Percentiles rank a stretch among this genome's conserved stretches.
These are phyloP conservation scores for Ceratocystiopsis sp. DNA, from an alignment of 2,329 filamentous ascomycete genomes.

Conservation along the genomic window DNA sequence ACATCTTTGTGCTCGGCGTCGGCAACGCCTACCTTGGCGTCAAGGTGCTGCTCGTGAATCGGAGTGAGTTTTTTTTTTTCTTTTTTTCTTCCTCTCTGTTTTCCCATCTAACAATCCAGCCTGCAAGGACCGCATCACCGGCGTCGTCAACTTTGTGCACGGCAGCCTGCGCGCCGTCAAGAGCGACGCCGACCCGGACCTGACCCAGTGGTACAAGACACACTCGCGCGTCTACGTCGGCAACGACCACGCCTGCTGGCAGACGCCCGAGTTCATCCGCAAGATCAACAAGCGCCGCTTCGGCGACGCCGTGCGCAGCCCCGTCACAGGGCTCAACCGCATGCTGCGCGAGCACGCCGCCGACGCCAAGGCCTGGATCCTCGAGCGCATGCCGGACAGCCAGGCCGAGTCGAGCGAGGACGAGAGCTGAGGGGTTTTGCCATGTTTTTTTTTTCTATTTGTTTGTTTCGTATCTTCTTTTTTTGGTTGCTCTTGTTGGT, in stretches of 20 bases:
- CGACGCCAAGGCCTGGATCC: constrained; percentile 36
- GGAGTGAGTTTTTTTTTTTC: constrained; percentile 35
- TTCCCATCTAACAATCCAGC: constrained; percentile 20
- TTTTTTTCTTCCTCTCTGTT: constrained; percentile 1
- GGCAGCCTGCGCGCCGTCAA: constrained; percentile 62
- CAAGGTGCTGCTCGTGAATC: constrained; percentile 60
- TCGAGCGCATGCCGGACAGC: constrained; percentile 18
- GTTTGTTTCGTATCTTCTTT: no score
- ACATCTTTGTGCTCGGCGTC: constrained; percentile 74
- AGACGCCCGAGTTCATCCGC: constrained; percentile 38
- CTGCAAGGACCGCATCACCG: constrained; percentile 50
- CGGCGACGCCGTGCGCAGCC: constrained; percentile 37
- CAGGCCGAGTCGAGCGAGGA: constrained; percentile 32
- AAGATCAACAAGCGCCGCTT: constrained; percentile 45
- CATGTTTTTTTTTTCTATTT: not conserved
- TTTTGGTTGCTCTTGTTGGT: no score
- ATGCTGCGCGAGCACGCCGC: constrained; percentile 40
- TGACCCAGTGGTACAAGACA: constrained; percentile 68
- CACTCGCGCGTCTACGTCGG: constrained; percentile 69
- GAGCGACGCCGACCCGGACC: constrained; percentile 56
- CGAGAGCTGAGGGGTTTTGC: constrained; percentile 13
- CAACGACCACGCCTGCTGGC: constrained; percentile 60
- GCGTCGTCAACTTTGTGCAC: constrained; percentile 67
- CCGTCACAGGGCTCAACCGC: constrained; percentile 28
- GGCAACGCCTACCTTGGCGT: constrained; percentile 80